Percentiles rank a stretch among this genome's conserved stretches.
These are phyloP conservation scores for Plasmodium coatneyi DNA, from an alignment of 169 alveolate genomes.

Conservation along the genomic window DNA sequence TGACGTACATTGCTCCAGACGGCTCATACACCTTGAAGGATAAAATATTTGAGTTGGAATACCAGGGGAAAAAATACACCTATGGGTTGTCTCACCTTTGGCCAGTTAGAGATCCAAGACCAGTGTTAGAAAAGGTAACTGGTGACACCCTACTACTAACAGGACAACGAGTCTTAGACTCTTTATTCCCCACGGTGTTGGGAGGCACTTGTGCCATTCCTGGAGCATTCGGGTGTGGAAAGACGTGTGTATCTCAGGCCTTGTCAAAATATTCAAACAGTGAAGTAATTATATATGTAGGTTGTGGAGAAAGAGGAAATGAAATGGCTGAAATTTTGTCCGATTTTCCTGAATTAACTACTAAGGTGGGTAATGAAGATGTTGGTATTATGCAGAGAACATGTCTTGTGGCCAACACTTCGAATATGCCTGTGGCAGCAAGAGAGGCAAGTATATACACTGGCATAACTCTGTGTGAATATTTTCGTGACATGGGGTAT, in stretches of 20 bases:
- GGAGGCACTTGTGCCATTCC: slow-evolving; percentile 99
- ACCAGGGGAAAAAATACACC: slow-evolving; percentile 91
- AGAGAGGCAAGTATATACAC: slow-evolving; percentile 99
- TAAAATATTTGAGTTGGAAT: slow-evolving; percentile 88
- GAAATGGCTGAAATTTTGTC: slow-evolving; percentile 99
- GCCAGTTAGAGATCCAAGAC: slow-evolving; percentile 99
- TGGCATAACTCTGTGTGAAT: slow-evolving; percentile 99
- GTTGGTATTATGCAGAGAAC: slow-evolving; percentile 99
- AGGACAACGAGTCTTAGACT: slow-evolving; percentile 98
- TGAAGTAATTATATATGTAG: slow-evolving; percentile 97
- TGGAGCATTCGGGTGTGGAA: slow-evolving; percentile 99
- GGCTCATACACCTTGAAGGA: slow-evolving; percentile 95
- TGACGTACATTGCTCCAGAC: slow-evolving; percentile 94
- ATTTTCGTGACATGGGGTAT: slow-evolving; percentile 99
- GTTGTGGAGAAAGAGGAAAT: slow-evolving; percentile 99
- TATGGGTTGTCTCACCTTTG: slow-evolving; percentile 96
- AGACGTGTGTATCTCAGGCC: slow-evolving; percentile 98
- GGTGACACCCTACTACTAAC: slow-evolving; percentile 96
- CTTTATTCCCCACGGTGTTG: slow-evolving; percentile 96
- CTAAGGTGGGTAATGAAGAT: slow-evolving; percentile 88
- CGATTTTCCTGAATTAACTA: slow-evolving; percentile 99
- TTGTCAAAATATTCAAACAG: slow-evolving; percentile 97
- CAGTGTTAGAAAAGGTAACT: slow-evolving; percentile 94
- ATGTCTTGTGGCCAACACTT: slow-evolving; percentile 99
- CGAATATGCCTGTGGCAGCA: slow-evolving; percentile 99